A percentile compares a stretch with the other conserved stretches of the same genome.
These are phyloP conservation scores for Rhynchospora pubera DNA, from an alignment of 176 grass and related monocot species.

Conservation along the genomic window DNA sequence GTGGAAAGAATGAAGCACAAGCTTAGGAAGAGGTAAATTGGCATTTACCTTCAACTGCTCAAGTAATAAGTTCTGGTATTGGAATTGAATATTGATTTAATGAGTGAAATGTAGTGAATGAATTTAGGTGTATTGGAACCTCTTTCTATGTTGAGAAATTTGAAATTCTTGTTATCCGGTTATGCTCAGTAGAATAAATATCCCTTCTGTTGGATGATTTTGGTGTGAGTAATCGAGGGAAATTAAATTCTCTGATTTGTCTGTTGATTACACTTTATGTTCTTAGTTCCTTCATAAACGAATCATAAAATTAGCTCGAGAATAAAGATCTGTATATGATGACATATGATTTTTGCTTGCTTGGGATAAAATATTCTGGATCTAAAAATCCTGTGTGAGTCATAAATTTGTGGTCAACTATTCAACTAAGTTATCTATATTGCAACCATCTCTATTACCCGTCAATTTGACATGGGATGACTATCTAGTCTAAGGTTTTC, in stretches of 20 bases:
- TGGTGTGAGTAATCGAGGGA: not conserved
- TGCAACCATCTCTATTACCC: too few species aligned
- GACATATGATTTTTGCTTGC: too few species aligned
- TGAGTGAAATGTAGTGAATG: not conserved
- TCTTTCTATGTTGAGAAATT: not conserved
- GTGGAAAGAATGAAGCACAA: conserved; percentile 84
- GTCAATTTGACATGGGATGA: too few species aligned
- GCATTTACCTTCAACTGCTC: not conserved
- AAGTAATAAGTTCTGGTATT: conserved; percentile 3
- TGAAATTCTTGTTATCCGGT: not conserved
- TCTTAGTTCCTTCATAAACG: not conserved
- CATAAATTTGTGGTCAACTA: too few species aligned
- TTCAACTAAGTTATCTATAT: too few species aligned
- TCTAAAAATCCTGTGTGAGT: too few species aligned
- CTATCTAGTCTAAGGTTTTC: too few species aligned
- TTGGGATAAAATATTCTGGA: too few species aligned
- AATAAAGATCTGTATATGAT: too few species aligned
- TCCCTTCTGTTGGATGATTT: not conserved
- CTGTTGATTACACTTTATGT: not conserved
- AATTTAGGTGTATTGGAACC: not conserved
- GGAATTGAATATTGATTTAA: not conserved
- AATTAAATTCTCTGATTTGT: too few species aligned
- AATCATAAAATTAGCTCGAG: too few species aligned
- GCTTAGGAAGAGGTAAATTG: conserved; percentile 49
- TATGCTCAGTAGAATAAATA: not conserved